Percentiles rank a stretch among this genome's conserved stretches.
These are phyloP conservation scores for Boechera retrofracta DNA, from an alignment of 345 rosid genomes.

Conservation along the genomic window DNA sequence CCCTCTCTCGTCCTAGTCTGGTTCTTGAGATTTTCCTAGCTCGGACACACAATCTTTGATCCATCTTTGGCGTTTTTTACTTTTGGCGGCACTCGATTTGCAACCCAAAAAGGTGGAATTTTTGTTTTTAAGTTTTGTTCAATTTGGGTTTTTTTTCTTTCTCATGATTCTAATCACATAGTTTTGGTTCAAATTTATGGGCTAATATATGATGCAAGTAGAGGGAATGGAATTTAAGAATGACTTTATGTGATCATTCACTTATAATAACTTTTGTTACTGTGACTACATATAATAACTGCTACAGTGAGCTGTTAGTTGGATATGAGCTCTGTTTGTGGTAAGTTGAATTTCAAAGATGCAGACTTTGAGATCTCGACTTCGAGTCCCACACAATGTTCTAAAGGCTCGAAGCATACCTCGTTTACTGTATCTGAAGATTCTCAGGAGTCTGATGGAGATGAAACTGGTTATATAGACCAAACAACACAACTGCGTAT, in stretches of 20 bases:
- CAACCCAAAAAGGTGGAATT: slow-evolving; percentile 27
- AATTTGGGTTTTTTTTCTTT: background rate
- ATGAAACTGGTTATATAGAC: slow-evolving; percentile 45
- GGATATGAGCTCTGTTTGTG: slow-evolving; percentile 51
- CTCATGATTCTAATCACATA: background rate
- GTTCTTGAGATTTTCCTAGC: slow-evolving; percentile 12
- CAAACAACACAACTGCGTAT: slow-evolving; percentile 41
- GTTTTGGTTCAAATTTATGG: background rate
- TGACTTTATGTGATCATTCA: slow-evolving; percentile 6
- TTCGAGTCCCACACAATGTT: slow-evolving; percentile 38
- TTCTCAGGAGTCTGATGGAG: slow-evolving; percentile 50
- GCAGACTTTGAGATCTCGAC: slow-evolving; percentile 43
- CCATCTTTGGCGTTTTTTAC: background rate
- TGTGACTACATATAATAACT: background rate
- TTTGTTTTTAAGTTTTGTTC: background rate
- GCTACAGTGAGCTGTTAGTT: slow-evolving; percentile 30
- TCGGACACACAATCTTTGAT: background rate
- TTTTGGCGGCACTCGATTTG: slow-evolving; percentile 6
- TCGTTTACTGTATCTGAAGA: slow-evolving; percentile 40
- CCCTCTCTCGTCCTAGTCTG: slow-evolving; percentile 17
- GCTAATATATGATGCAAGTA: background rate
- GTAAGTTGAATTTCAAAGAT: slow-evolving; percentile 37
- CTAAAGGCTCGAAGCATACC: slow-evolving; percentile 32
- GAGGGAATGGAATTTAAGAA: background rate
- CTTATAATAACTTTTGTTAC: slow-evolving; percentile 33